phyloP scores from a whole-genome alignment of 257 asterid species.

The Jaltomata sinuosa region DNA sequence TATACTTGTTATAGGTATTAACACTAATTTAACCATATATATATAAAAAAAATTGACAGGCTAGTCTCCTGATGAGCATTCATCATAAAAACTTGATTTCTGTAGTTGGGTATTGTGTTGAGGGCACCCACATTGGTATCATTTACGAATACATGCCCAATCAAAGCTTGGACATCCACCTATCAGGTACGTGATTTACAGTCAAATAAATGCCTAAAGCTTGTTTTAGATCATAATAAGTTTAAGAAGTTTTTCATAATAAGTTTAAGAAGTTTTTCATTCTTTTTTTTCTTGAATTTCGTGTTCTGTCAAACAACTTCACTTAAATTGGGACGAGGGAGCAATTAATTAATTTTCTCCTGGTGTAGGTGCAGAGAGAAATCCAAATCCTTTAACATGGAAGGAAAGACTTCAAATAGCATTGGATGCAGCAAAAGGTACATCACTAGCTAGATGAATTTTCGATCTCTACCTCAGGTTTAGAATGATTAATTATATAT shows the following conservation, averaged over 20 bases:
- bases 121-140: neutral
- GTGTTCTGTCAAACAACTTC: too few species aligned
- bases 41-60: neutral
- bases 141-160: conserved; percentile 7
- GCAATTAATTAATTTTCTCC: neutral
- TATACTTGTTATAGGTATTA: too few species aligned
- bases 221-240: too few species aligned
- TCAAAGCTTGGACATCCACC: neutral
- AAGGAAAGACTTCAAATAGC: conserved; percentile 21
- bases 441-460: too few species aligned
- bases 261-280: too few species aligned
- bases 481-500: too few species aligned
- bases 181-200: too few species aligned
- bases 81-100: conserved; percentile 7
- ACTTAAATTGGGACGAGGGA: too few species aligned
- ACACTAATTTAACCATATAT: neutral
- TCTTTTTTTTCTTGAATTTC: too few species aligned
- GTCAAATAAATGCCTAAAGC: too few species aligned
- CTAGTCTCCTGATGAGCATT: neutral
- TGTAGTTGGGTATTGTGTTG: conserved; percentile 5
- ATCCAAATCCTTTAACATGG: conserved; percentile 22
- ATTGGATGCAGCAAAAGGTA: conserved; percentile 9
- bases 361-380: neutral
- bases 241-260: too few species aligned
- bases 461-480: too few species aligned